These are phyloP conservation scores for Domatiomyces catenatus DNA, from an alignment of 2,329 filamentous ascomycete genomes.

Conservation along the genomic window DNA sequence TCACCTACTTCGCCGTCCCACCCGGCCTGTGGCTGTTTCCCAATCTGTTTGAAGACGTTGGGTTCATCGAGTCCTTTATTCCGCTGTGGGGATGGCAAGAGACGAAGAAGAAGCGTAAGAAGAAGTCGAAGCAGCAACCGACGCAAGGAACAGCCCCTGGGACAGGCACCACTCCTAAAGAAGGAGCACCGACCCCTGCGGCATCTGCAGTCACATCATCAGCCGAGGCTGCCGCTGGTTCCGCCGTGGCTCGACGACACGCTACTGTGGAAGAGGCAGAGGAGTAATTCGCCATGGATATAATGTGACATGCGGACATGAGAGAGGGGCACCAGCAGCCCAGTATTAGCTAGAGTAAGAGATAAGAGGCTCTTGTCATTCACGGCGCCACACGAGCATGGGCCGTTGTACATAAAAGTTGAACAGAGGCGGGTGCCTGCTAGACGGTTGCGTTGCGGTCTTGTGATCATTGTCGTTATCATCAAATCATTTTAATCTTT, in stretches of 20 bases:
- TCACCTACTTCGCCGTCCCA: conserved; percentile 70
- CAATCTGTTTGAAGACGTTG: conserved; percentile 95
- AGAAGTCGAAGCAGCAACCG: conserved; percentile 18
- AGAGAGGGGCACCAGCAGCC: background rate
- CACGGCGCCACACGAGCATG: too few relatives aligned
- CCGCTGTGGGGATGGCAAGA: conserved; percentile 98
- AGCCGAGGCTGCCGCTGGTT: conserved; percentile 21
- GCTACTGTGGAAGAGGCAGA: conserved; percentile 17
- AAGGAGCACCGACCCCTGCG: conserved; percentile 5
- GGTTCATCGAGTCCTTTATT: conserved; percentile 93
- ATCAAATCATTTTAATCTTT: too few relatives aligned
- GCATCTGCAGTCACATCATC: conserved; percentile 15
- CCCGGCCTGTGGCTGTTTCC: conserved; percentile 97
- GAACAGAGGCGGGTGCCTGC: background rate
- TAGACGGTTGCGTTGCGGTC: background rate
- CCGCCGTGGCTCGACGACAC: conserved; percentile 16
- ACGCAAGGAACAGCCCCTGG: conserved; percentile 17
- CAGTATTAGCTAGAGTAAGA: background rate
- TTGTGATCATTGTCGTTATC: background rate
- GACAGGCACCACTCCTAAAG: conserved; percentile 14
- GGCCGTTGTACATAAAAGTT: too few relatives aligned
- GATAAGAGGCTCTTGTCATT: background rate
- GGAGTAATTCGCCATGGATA: background rate
- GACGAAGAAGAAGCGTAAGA: conserved; percentile 38
- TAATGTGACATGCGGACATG: background rate